A percentile compares a stretch with the other conserved stretches of the same genome.
Evolutionary conservation across 331 rosid genomes (phyloP).

Genomic region (Rosa hybrid): DNA sequence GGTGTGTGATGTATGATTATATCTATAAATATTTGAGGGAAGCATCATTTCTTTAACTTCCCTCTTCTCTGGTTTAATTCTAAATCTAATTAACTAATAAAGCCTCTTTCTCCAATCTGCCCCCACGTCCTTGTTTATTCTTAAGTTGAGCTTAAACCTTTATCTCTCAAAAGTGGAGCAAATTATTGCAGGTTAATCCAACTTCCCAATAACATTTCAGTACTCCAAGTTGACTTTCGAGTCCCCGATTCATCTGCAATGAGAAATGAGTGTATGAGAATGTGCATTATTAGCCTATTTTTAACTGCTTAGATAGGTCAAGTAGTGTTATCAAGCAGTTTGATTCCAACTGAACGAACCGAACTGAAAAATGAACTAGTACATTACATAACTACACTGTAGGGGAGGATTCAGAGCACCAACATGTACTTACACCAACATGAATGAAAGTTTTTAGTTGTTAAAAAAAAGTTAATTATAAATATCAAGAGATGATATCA

Average conservation of each 20-base stretch:
- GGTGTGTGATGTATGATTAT: constrained; percentile 65
- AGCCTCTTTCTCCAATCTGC: constrained; percentile 37
- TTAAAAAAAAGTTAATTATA: too few species aligned
- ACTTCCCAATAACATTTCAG: constrained; percentile 27
- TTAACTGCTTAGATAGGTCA: neutral
- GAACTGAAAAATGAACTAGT: neutral
- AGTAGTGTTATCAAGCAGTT: neutral
- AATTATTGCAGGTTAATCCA: constrained; percentile 43
- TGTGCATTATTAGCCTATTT: neutral
- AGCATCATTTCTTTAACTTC: constrained; percentile 38
- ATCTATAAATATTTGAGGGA: constrained; percentile 29
- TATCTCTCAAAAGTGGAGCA: constrained; percentile 36
- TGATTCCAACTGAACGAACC: neutral
- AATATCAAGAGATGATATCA: too few species aligned
- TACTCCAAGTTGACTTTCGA: constrained; percentile 30
- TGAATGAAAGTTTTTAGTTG: too few species aligned
- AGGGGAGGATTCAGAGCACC: too few species aligned
- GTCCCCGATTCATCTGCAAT: neutral
- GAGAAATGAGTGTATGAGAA: neutral
- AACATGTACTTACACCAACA: too few species aligned
- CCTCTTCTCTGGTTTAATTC: constrained; percentile 21
- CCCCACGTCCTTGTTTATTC: constrained; percentile 37
- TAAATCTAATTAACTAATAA: constrained; percentile 24
- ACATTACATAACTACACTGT: too few species aligned
- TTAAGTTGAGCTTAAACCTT: constrained; percentile 25